Base-by-base conservation (phyloP, 2,329 filamentous ascomycete species). In the Neopestalotiopsis rosae region DNA sequence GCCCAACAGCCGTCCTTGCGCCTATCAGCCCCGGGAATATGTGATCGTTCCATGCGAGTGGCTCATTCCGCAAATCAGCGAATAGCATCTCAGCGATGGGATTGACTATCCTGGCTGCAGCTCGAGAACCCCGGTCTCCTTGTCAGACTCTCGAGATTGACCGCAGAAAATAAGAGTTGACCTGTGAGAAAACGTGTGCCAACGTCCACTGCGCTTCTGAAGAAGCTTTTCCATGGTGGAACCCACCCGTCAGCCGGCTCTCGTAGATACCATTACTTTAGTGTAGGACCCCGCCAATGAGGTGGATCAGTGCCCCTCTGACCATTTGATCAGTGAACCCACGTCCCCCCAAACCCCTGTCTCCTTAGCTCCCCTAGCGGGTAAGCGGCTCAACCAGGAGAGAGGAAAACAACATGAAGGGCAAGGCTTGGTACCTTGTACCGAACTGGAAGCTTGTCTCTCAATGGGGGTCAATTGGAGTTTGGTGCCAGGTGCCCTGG, bases 21-120 rank as follows among this genome's bases (percentile, higher is more conserved):
- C 14, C 24, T 34, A 30, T 52, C 45, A n/a, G 34, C 34, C 34
- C 34, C 34, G 45, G 34, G n/a, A 40, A 28, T 28, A 56, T 28
- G 14, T 49, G 28, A 56, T 28, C 76, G 73, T 76, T 74, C 75
- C 75, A 74, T 75, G 75, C 74, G 65, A 64, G 17, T 38, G 20
- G 61, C 69, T 72, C 72, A 72, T 74, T 73, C 69, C 67, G 52
- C 67, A 67, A 69, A 70, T 69, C 65, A 72, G 71, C 76, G 71
- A 76, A 76, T 76, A 74, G 75, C 45, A 66, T 67, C 69, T 45
- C 71, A 70, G 68, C 69, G 67, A 67, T 32, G 49, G 63, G 69
- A 67, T 59, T 9, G 13, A 61, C 38, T 49, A 76, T 66, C 74
- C 76, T 71, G 74, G 75, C 58, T 70, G 68, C 69, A 75, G 74